Evolutionary conservation across 1,139 yeast genomes (phyloP).

Genomic region (Lodderomyces beijingensis): DNA sequence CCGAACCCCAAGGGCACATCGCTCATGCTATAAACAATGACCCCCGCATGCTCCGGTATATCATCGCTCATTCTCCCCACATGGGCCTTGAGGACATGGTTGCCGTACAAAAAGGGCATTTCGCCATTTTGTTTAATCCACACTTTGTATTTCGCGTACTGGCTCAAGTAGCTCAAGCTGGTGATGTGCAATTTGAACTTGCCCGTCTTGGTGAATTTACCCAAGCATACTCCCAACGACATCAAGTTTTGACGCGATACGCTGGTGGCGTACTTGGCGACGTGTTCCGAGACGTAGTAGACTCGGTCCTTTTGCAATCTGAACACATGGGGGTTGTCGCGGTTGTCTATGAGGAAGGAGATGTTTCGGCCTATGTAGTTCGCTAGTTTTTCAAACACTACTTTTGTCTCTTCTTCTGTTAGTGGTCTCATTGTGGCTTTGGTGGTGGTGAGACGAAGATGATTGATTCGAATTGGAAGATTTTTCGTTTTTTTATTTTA

Average conservation of each 20-base stretch:
- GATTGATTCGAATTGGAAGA: background rate
- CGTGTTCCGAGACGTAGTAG: conserved; percentile 79
- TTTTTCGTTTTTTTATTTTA: background rate
- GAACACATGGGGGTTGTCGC: conserved; percentile 90
- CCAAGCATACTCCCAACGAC: conserved; percentile 91
- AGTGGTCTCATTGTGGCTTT: conserved; percentile 85
- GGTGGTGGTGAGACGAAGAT: background rate
- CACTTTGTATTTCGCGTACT: conserved; percentile 86
- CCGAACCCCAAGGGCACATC: conserved; percentile 96
- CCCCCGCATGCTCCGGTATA: conserved; percentile 97
- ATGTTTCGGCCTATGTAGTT: conserved; percentile 95
- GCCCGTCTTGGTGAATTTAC: conserved; percentile 96
- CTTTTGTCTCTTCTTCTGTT: conserved; percentile 96
- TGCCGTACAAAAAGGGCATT: conserved; percentile 97
- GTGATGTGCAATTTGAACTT: conserved; percentile 94
- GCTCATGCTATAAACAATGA: conserved; percentile 82
- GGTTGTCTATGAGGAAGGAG: conserved; percentile 79
- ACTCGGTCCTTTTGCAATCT: conserved; percentile 95
- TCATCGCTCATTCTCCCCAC: conserved; percentile 96
- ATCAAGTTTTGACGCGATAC: conserved; percentile 84
- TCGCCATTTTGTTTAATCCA: conserved; percentile 98
- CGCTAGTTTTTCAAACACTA: conserved; percentile 92
- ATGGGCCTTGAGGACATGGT: conserved; percentile 94
- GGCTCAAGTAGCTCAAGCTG: conserved; percentile 75
- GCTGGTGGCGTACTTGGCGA: conserved; percentile 85